Evolutionary conservation across 1,139 yeast genomes (phyloP).

Genomic region (Candida glucosophila): DNA sequence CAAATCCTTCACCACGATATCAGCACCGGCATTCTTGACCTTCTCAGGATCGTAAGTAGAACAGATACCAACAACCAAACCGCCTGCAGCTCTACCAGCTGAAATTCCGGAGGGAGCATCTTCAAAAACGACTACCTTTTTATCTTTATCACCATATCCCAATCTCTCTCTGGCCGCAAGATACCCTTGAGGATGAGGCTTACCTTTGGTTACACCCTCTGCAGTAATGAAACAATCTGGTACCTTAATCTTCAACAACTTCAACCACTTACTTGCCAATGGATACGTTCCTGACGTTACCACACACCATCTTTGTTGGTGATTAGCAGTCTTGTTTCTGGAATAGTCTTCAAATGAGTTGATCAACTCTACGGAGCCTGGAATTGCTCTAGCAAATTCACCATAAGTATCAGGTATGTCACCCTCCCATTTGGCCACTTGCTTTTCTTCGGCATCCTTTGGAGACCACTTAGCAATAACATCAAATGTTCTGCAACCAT

Average conservation of each 20-base stretch:
- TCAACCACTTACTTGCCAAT: conserved; percentile 74
- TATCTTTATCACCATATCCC: conserved; percentile 36
- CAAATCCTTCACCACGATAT: conserved; percentile 69
- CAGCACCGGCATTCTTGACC: conserved; percentile 71
- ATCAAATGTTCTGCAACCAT: conserved; percentile 78
- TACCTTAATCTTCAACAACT: conserved; percentile 48
- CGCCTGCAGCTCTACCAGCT: conserved; percentile 83
- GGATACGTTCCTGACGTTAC: conserved; percentile 78
- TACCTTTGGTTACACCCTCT: conserved; percentile 66
- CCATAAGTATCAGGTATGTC: conserved; percentile 68
- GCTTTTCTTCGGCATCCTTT: conserved; percentile 58
- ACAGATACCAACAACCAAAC: conserved; percentile 74
- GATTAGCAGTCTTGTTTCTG: conserved; percentile 31
- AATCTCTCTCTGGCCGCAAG: conserved; percentile 52
- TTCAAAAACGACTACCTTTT: conserved; percentile 66
- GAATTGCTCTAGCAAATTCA: conserved; percentile 61
- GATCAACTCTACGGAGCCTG: conserved; percentile 63
- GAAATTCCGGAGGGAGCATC: conserved; percentile 85
- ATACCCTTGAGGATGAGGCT: conserved; percentile 83
- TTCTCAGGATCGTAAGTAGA: conserved; percentile 66
- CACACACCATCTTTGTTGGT: conserved; percentile 62
- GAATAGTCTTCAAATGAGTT: conserved; percentile 41
- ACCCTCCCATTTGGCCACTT: conserved; percentile 62
- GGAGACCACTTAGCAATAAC: conserved; percentile 70
- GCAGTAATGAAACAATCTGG: conserved; percentile 78